These are phyloP conservation scores for Dactylis glomerata DNA, from an alignment of 176 grass and related monocot species.

Conservation along the genomic window DNA sequence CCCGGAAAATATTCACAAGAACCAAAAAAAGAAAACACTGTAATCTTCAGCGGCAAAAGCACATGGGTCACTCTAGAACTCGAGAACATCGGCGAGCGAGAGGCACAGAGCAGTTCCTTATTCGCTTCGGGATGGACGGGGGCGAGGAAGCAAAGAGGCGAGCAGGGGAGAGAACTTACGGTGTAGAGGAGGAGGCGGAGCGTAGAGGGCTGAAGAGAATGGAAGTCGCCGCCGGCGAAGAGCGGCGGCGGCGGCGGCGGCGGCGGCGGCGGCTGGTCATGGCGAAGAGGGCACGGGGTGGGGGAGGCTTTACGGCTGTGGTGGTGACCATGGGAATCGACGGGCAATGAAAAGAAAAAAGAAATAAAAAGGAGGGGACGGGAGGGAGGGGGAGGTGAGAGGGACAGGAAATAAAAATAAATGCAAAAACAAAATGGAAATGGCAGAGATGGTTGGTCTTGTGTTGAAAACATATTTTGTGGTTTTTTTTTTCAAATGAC, in stretches of 20 bases:
- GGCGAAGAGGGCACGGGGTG: conserved; percentile 33
- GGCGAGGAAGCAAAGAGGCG: not conserved
- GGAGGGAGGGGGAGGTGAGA: not conserved
- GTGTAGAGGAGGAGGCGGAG: conserved; percentile 4
- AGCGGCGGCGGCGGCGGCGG: conserved; percentile 22
- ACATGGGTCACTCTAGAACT: conserved; percentile 23
- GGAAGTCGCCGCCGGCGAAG: conserved; percentile 7
- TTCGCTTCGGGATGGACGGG: conserved; percentile 1
- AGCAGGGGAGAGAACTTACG: conserved; percentile 26
- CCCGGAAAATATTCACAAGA: not conserved
- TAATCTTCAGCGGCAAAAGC: conserved; percentile 14
- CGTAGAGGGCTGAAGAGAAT: not conserved
- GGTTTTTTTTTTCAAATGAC: conserved; percentile 12
- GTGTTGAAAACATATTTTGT: not conserved
- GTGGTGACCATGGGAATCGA: conserved; percentile 61
- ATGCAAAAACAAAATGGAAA: conserved; percentile 1
- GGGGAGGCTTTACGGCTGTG: conserved; percentile 39
- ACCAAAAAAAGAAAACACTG: not conserved
- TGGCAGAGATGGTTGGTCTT: conserved; percentile 35
- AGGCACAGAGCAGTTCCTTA: not conserved
- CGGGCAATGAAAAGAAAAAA: conserved; percentile 1
- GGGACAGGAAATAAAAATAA: conserved; percentile 9
- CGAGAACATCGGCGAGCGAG: not conserved
- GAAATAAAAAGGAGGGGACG: not conserved
- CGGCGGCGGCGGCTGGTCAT: conserved; percentile 31